Evolutionary conservation across 1,139 yeast genomes (phyloP).

Genomic region (Scheffersomyces segobiensis): DNA sequence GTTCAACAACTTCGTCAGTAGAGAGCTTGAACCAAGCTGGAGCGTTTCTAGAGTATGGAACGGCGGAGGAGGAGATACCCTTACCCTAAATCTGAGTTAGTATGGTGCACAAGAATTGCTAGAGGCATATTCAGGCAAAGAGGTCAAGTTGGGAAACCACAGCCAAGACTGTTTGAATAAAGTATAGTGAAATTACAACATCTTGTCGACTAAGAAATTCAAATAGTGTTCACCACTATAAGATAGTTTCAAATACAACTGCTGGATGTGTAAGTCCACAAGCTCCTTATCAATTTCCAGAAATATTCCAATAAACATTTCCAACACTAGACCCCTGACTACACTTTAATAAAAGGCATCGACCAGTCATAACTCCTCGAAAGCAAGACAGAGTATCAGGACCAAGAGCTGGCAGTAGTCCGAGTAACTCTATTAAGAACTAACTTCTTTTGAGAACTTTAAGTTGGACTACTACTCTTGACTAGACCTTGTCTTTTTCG

Average conservation of each 20-base stretch:
- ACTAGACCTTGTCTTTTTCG: slow-evolving; percentile 27
- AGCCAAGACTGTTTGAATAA: not conserved
- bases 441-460: not conserved
- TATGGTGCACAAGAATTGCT: slow-evolving; percentile 13
- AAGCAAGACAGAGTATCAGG: slow-evolving; percentile 23
- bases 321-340: slow-evolving; percentile 3
- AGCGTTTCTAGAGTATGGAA: slow-evolving; percentile 98
- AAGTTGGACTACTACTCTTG: slow-evolving; percentile 30
- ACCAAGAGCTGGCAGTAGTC: slow-evolving; percentile 29
- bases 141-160: not conserved
- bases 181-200: not conserved
- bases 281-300: not conserved
- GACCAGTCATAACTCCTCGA: slow-evolving; percentile 16
- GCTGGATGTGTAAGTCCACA: not conserved
- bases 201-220: not conserved
- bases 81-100: slow-evolving; percentile 72
- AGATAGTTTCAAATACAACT: not conserved
- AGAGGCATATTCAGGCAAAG: not conserved
- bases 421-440: slow-evolving; percentile 2
- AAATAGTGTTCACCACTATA: not conserved
- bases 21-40: slow-evolving; percentile 99
- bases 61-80: slow-evolving; percentile 98
- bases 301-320: not conserved
- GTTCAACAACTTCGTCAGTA: slow-evolving; percentile 95
- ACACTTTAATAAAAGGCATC: slow-evolving; percentile 23